These are phyloP conservation scores for Tolypocladium amazonense DNA, from an alignment of 2,329 filamentous ascomycete species.

Conservation along the genomic window DNA sequence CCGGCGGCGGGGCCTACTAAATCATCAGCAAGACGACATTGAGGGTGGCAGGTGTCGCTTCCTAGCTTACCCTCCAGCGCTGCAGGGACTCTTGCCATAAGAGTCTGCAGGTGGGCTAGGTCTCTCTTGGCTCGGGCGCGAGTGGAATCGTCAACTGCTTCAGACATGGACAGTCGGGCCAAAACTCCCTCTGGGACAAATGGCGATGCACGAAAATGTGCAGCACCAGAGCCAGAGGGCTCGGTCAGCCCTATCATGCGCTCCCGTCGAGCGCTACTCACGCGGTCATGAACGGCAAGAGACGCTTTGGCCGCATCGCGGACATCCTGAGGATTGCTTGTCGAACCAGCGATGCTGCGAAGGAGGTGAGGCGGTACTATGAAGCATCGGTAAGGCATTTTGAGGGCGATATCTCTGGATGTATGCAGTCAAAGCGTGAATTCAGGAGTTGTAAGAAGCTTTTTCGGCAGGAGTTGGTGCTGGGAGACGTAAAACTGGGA, in stretches of 20 bases:
- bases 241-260: conserved; percentile 22
- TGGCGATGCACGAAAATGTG: conserved; percentile 6
- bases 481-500: neutral
- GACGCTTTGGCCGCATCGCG: conserved; percentile 24
- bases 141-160: conserved; percentile 26
- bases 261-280: conserved; percentile 20
- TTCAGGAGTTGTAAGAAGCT: neutral
- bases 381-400: conserved; percentile 20
- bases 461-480: neutral
- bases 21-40: neutral
- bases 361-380: conserved; percentile 37
- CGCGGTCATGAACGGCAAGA: conserved; percentile 21
- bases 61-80: conserved; percentile 11
- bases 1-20: conserved; percentile 8
- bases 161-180: conserved; percentile 23
- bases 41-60: conserved; percentile 6
- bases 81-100: conserved; percentile 13
- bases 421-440: neutral
- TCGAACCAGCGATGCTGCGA: conserved; percentile 28
- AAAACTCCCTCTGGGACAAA: conserved; percentile 31
- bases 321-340: conserved; percentile 22
- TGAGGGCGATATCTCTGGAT: neutral
- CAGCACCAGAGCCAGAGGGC: conserved; percentile 14
- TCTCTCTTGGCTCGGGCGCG: conserved; percentile 25
- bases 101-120: conserved; percentile 24